phyloP scores from a whole-genome alignment of 768 basidiomycete genomes.

The Tubosaeta sp. region DNA sequence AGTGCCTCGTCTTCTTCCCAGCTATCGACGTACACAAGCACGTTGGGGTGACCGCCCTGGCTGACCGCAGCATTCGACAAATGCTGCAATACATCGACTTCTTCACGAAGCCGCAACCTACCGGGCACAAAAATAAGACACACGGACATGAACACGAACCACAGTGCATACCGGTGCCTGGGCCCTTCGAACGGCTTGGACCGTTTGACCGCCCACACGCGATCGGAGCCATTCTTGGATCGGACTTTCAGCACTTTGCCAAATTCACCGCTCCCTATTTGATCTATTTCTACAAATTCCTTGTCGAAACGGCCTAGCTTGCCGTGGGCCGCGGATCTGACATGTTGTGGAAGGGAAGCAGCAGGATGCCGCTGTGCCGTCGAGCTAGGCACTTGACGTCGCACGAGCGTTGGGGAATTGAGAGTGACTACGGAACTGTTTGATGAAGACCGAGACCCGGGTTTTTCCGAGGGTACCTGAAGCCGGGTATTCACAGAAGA shows the following conservation, averaged over 20 bases:
- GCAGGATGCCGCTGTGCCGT: conserved; percentile 22
- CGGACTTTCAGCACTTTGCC: conserved; percentile 87
- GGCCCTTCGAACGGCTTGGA: conserved; percentile 89
- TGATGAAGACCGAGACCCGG: conserved; percentile 56
- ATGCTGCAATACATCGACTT: conserved; percentile 87
- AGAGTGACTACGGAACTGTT: conserved; percentile 44
- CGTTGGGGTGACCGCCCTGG: conserved; percentile 59
- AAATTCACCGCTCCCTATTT: conserved; percentile 89
- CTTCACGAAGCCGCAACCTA: conserved; percentile 85
- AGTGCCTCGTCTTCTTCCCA: conserved; percentile 92
- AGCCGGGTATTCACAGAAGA: conserved; percentile 42
- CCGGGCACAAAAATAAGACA: conserved; percentile 13
- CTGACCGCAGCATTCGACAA: conserved; percentile 42
- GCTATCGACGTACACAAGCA: conserved; percentile 85
- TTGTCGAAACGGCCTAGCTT: conserved; percentile 69
- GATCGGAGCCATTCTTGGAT: conserved; percentile 51
- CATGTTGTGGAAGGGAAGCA: conserved; percentile 18
- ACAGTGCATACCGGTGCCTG: conserved; percentile 71
- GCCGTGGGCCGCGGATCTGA: conserved; percentile 40
- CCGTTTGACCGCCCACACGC: conserved; percentile 86
- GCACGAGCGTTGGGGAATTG: conserved; percentile 43
- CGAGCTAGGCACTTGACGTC: conserved; percentile 28
- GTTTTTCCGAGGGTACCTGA: conserved; percentile 40
- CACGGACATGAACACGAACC: conserved; percentile 9
- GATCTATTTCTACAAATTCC: conserved; percentile 75